phyloP scores from a whole-genome alignment of 192 early-diverging fungal species.

The Entomortierella beljakovae region DNA sequence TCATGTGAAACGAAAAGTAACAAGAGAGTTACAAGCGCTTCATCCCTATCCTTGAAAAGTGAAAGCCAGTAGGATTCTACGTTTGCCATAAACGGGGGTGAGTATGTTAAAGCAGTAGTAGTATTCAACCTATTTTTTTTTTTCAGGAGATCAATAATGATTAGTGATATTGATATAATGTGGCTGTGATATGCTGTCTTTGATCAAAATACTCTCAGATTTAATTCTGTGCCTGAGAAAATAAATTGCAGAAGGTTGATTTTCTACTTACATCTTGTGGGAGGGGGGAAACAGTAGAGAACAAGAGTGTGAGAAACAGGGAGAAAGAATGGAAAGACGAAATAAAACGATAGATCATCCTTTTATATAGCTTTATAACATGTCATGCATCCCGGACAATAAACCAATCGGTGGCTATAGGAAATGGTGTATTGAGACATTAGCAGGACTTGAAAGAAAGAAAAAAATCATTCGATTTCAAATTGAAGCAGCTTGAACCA shows the following conservation, averaged over 20 bases:
- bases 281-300: too few species aligned
- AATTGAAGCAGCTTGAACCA: too few species aligned
- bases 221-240: background rate
- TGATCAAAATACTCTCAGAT: too few species aligned
- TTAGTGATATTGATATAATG: background rate
- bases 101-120: conserved; percentile 58
- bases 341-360: background rate
- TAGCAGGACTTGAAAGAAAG: background rate
- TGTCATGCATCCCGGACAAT: too few species aligned
- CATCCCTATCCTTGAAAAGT: conserved; percentile 73
- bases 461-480: conserved; percentile 50
- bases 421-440: background rate
- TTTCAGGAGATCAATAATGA: too few species aligned
- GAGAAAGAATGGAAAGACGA: conserved; percentile 18
- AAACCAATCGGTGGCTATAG: background rate
- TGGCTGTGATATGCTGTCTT: background rate
- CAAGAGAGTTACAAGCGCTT: conserved; percentile 74
- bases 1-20: conserved; percentile 90
- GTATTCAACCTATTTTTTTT: conserved; percentile 13
- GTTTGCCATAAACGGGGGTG: conserved; percentile 65
- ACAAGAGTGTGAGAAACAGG: too few species aligned
- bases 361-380: background rate
- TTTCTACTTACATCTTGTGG: conserved; percentile 70
- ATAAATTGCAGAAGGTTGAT: background rate
- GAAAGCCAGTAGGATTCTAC: conserved; percentile 71